phyloP scores from a whole-genome alignment of 2,329 filamentous ascomycete genomes.

The Capronia epimyces region DNA sequence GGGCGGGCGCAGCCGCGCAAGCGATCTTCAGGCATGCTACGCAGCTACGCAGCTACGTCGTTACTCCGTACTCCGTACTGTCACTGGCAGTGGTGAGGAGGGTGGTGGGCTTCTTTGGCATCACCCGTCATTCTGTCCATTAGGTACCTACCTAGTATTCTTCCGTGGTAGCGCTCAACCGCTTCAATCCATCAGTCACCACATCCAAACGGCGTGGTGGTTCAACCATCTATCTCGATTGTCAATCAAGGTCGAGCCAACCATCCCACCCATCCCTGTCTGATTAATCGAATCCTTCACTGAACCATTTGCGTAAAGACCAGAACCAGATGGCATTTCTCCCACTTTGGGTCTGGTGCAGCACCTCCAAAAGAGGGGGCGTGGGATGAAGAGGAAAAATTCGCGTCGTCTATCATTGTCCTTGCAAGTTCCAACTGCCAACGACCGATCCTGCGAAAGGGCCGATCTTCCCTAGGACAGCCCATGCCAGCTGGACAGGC shows the following conservation, averaged over 20 bases:
- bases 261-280: neutral
- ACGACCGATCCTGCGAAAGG: neutral
- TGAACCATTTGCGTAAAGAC: constrained; percentile 17
- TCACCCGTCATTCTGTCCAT: neutral
- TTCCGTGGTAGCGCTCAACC: too few species aligned
- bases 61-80: too few species aligned
- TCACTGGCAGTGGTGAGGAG: neutral
- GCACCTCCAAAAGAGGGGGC: neutral
- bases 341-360: constrained; percentile 1
- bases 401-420: neutral
- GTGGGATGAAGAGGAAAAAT: neutral
- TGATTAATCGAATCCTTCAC: constrained; percentile 9
- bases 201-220: too few species aligned
- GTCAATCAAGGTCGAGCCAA: neutral
- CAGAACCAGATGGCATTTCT: neutral
- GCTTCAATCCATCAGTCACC: too few species aligned
- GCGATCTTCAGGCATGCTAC: too few species aligned
- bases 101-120: neutral
- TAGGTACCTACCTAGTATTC: too few species aligned
- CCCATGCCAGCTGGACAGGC: neutral
- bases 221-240: neutral
- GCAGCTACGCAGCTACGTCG: too few species aligned
- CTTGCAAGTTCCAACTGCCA: neutral
- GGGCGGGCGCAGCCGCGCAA: constrained; percentile 11
- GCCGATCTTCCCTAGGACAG: neutral